Conservation (phyloP, 78 protist genomes). For the Cyanophora paradoxa region DNA sequence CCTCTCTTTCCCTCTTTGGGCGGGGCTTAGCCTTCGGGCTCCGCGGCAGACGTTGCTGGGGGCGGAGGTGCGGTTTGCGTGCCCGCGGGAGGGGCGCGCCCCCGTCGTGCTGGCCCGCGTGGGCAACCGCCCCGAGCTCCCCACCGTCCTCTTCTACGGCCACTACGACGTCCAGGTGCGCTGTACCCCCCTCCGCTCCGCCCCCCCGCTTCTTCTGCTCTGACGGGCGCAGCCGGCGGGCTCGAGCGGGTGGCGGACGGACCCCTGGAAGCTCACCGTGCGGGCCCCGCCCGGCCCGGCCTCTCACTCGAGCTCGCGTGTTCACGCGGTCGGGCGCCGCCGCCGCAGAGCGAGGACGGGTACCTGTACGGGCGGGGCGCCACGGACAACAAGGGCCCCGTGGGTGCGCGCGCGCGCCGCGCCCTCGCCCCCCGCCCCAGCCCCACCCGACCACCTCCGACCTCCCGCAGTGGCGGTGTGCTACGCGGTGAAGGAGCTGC, state of each 20-base stretch:
- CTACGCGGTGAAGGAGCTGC: conserved; percentile 17
- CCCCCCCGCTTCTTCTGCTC: no score
- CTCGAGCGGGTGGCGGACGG: conserved; percentile 2
- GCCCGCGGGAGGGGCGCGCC: background rate
- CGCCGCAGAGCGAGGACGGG: conserved; percentile 11
- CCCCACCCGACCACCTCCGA: no score
- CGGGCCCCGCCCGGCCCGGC: no score
- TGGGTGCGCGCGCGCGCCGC: no score
- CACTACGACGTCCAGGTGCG: conserved; percentile 48
- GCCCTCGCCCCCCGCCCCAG: no score
- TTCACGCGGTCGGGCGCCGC: no score
- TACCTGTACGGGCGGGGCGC: conserved; percentile 39
- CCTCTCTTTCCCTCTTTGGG: background rate
- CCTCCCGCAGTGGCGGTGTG: conserved; percentile 14
- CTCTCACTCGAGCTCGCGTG: no score
- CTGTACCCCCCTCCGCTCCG: no score
- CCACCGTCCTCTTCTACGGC: conserved; percentile 31
- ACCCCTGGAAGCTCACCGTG: conserved; percentile 14
- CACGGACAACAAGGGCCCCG: conserved; percentile 45
- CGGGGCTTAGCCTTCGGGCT: background rate
- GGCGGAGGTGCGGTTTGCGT: background rate
- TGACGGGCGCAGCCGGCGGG: no score
- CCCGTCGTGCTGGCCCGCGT: background rate
- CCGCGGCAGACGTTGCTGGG: background rate
- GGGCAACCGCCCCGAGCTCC: background rate